A percentile compares a stretch with the other conserved stretches of the same genome.
Conservation (phyloP, 2,329 filamentous ascomycete genomes). For the Sarocladium strictum region DNA sequence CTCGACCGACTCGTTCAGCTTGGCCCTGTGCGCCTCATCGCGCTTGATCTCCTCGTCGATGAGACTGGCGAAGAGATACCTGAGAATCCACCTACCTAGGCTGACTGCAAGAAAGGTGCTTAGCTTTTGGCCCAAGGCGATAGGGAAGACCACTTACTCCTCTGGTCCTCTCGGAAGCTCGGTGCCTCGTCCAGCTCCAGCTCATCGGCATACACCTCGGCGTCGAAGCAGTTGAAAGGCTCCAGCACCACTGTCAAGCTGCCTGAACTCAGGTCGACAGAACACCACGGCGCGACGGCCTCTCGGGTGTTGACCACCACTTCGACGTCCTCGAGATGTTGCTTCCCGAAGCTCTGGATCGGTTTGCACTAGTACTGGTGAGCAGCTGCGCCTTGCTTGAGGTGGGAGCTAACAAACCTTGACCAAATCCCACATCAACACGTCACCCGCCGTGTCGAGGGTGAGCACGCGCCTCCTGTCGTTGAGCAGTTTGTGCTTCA, state of each 20-base stretch:
- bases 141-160: conserved; percentile 56
- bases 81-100: conserved; percentile 90
- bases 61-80: conserved; percentile 83
- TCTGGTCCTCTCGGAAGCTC: conserved; percentile 86
- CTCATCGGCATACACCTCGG: conserved; percentile 94
- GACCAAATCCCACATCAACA: conserved; percentile 90
- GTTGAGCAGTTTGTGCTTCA: conserved; percentile 89
- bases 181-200: conserved; percentile 65
- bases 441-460: conserved; percentile 89
- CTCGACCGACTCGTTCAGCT: conserved; percentile 57
- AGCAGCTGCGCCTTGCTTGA: background rate
- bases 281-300: conserved; percentile 92
- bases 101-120: conserved; percentile 58
- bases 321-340: conserved; percentile 87
- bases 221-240: conserved; percentile 94
- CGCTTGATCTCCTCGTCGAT: conserved; percentile 86
- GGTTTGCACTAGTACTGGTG: conserved; percentile 61
- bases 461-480: conserved; percentile 86
- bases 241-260: conserved; percentile 87
- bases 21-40: conserved; percentile 67
- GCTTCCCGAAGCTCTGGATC: conserved; percentile 88
- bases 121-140: conserved; percentile 13
- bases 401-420: conserved; percentile 46
- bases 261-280: conserved; percentile 87
- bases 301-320: conserved; percentile 80